A percentile compares a stretch with the other conserved stretches of the same genome.
These are phyloP conservation scores for Triticum timopheevii DNA, from an alignment of 176 grass and related monocot genomes.

Conservation along the genomic window DNA sequence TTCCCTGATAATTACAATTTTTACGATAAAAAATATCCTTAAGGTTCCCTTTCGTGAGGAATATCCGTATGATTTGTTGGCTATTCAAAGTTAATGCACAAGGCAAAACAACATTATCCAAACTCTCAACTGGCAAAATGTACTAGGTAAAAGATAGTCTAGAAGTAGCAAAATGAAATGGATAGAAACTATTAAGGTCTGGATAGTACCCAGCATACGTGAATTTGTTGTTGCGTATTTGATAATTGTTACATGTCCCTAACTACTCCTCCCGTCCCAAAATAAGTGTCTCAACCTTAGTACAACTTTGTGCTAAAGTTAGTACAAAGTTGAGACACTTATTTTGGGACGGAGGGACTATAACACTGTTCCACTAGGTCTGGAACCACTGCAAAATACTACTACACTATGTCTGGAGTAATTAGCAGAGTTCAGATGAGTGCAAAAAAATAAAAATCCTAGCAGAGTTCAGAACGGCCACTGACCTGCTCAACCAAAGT, in stretches of 20 bases:
- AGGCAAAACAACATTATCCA: background rate
- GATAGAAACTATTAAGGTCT: background rate
- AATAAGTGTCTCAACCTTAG: too few species aligned
- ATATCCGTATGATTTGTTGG: background rate
- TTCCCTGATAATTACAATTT: background rate
- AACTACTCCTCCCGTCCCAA: background rate
- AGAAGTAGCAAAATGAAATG: constrained; percentile 25
- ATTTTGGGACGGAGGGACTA: background rate
- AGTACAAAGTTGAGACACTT: too few species aligned
- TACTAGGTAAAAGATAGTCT: background rate
- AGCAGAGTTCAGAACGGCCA: background rate
- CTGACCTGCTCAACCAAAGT: constrained; percentile 97
- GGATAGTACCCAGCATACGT: background rate
- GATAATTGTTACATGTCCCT: background rate
- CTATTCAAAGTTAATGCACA: background rate
- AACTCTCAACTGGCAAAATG: background rate
- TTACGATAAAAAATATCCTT: background rate
- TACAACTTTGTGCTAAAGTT: too few species aligned
- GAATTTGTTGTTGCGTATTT: background rate
- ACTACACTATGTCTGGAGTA: too few species aligned
- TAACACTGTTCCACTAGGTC: background rate
- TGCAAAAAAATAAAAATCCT: too few species aligned
- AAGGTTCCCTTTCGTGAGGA: background rate
- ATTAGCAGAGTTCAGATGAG: too few species aligned
- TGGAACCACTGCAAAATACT: too few species aligned